Conservation (phyloP, 768 basidiomycete species). For the Clavulina sp. region DNA sequence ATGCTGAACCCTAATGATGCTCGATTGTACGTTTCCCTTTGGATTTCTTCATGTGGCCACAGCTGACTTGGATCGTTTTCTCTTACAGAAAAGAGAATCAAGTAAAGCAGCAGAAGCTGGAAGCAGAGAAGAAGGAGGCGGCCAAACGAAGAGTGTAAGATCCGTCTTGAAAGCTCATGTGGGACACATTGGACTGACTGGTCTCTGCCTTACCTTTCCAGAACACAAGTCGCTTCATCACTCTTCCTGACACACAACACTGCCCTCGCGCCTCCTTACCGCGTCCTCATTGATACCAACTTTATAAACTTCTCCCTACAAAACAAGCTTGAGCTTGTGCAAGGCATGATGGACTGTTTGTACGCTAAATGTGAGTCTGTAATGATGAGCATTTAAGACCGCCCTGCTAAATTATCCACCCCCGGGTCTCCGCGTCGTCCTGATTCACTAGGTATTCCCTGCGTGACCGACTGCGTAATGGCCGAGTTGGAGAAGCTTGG, state of each 20-base stretch:
- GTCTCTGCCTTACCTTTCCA: conserved; percentile 17
- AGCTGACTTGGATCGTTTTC: neutral
- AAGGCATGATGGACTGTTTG: conserved; percentile 99
- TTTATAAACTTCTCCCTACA: conserved; percentile 98
- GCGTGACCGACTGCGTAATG: conserved; percentile 98
- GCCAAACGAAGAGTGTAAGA: conserved; percentile 64
- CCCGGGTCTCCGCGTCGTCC: neutral
- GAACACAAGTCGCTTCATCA: conserved; percentile 75
- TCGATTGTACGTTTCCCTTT: conserved; percentile 46
- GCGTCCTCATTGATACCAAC: conserved; percentile 96
- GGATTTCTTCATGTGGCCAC: neutral
- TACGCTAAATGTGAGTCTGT: conserved; percentile 77
- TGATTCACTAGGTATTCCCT: conserved; percentile 70
- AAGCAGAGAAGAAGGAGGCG: conserved; percentile 63
- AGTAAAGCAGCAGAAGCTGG: conserved; percentile 71
- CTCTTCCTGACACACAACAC: conserved; percentile 91
- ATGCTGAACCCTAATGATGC: conserved; percentile 89
- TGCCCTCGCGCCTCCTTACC: conserved; percentile 89
- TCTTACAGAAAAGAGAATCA: conserved; percentile 74
- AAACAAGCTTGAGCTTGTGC: conserved; percentile 88
- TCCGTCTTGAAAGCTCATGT: neutral
- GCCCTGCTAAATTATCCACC: neutral
- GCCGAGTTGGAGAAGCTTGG: conserved; percentile 97
- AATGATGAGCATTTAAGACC: neutral
- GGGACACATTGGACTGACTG: neutral